These are phyloP conservation scores for Closterium sp. DNA, from an alignment of 139 green algal genomes.

Conservation along the genomic window DNA sequence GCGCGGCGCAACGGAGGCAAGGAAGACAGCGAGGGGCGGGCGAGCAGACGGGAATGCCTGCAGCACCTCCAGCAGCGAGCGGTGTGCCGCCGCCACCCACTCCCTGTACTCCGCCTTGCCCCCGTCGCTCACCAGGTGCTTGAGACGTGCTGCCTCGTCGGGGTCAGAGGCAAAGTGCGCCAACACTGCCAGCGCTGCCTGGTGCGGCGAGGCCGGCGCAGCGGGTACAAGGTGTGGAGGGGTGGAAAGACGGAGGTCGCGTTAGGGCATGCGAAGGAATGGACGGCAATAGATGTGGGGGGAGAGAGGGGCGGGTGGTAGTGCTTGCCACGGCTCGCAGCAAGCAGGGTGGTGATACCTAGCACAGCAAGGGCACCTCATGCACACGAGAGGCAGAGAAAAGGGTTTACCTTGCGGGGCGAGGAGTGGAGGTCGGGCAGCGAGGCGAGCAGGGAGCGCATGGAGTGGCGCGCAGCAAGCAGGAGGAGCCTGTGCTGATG, in stretches of 20 bases:
- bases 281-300: neutral
- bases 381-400: neutral
- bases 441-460: neutral
- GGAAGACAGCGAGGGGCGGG: constrained; percentile 82
- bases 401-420: neutral
- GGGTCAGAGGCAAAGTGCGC: constrained; percentile 66
- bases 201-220: neutral
- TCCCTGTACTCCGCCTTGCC: constrained; percentile 55
- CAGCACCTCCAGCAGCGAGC: constrained; percentile 79
- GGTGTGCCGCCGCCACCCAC: constrained; percentile 24
- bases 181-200: constrained; percentile 68
- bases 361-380: neutral
- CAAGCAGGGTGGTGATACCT: too few relatives aligned
- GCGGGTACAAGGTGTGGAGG: too few relatives aligned
- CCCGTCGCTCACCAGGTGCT: constrained; percentile 61
- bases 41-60: constrained; percentile 75
- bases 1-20: constrained; percentile 74
- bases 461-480: neutral
- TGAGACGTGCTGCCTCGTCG: constrained; percentile 62
- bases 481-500: neutral
- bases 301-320: neutral
- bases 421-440: neutral
- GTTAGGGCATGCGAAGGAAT: neutral
- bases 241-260: neutral
- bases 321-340: neutral